Conservation (phyloP, 179 eudicot genomes). For the Beta macrorhiza region DNA sequence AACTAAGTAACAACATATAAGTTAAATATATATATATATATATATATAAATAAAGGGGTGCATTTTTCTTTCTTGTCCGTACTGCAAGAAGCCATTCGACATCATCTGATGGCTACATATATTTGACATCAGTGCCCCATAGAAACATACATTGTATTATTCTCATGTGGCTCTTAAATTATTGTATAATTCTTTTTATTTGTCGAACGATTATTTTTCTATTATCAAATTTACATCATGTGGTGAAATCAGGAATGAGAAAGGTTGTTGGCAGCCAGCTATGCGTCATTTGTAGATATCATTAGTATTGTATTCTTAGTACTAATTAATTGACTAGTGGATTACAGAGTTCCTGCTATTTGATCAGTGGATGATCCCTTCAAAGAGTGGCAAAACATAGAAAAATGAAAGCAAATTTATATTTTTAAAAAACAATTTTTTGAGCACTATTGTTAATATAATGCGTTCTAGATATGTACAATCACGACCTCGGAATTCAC, state of each 20-base stretch:
- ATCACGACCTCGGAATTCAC: too few species aligned
- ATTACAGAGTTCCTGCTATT: background rate
- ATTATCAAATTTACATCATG: conserved; percentile 23
- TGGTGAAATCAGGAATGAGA: conserved; percentile 22
- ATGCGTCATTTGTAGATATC: conserved; percentile 7
- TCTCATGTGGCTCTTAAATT: conserved; percentile 14
- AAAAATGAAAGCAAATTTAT: too few species aligned
- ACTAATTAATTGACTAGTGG: conserved; percentile 19
- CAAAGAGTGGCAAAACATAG: too few species aligned
- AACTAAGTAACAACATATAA: background rate
- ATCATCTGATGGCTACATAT: conserved; percentile 31
- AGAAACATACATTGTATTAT: conserved; percentile 21
- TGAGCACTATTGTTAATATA: too few species aligned
- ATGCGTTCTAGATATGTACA: too few species aligned
- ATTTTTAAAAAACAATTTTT: too few species aligned
- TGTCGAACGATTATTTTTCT: conserved; percentile 5
- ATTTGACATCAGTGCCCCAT: conserved; percentile 10
- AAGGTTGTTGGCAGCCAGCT: conserved; percentile 27
- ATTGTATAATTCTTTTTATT: background rate
- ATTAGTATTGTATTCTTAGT: background rate
- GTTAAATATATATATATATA: background rate
- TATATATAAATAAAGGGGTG: background rate
- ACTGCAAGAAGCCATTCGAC: conserved; percentile 28
- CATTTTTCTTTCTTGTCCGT: conserved; percentile 16
- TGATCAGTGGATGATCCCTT: background rate